Conservation (phyloP, 768 basidiomycete genomes). For the Kwoniella dejecticola region DNA sequence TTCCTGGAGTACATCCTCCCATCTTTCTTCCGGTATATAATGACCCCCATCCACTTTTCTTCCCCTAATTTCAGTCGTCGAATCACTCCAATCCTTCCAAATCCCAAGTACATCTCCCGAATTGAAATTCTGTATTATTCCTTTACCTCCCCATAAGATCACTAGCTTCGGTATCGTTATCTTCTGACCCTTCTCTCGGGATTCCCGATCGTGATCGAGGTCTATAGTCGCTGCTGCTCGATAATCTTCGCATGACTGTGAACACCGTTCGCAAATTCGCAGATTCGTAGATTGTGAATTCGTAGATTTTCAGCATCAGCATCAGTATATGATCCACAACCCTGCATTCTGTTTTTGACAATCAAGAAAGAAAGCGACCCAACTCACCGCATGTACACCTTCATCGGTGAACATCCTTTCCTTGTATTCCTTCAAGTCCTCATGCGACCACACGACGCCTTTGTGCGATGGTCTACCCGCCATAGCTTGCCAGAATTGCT, state of each 20-base stretch:
- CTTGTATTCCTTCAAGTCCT: conserved; percentile 34
- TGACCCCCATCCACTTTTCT: conserved; percentile 35
- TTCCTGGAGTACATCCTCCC: conserved; percentile 35
- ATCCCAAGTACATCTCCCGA: conserved; percentile 16
- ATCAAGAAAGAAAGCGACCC: not conserved
- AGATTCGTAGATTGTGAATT: not conserved
- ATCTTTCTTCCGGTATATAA: conserved; percentile 46
- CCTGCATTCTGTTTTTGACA: not conserved
- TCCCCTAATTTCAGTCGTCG: conserved; percentile 22
- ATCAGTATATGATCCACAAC: too few relatives aligned
- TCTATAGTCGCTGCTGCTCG: conserved; percentile 53
- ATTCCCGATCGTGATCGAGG: conserved; percentile 44
- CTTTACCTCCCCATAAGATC: conserved; percentile 43
- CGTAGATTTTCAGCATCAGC: too few relatives aligned
- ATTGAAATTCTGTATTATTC: conserved; percentile 30
- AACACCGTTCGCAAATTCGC: not conserved
- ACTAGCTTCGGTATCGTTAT: conserved; percentile 25
- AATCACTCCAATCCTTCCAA: conserved; percentile 34
- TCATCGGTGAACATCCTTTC: conserved; percentile 21
- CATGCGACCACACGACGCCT: conserved; percentile 30
- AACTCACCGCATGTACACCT: conserved; percentile 36
- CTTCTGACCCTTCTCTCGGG: conserved; percentile 26
- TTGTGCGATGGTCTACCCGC: conserved; percentile 16
- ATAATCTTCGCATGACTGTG: conserved; percentile 52
- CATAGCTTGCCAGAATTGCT: conserved; percentile 31